These are phyloP conservation scores for Cutaneotrichosporon mucoides DNA, from an alignment of 1,284 basidiomycete species.

Conservation along the genomic window DNA sequence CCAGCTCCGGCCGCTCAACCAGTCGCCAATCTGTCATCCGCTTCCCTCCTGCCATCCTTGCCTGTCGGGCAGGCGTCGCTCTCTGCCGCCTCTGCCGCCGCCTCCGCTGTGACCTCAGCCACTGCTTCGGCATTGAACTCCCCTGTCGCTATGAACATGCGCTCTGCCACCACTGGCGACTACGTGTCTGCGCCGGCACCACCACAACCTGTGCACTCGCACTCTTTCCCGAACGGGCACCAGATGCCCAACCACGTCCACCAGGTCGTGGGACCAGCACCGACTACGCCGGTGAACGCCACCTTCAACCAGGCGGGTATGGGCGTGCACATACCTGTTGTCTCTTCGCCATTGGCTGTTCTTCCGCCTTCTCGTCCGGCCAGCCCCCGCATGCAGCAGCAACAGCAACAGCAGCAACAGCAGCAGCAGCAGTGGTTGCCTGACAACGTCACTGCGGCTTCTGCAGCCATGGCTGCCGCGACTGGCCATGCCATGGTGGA, in stretches of 20 bases:
- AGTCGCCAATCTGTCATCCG: not conserved
- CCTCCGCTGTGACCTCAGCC: not conserved
- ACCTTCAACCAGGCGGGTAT: constrained; percentile 27
- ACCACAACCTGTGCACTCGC: constrained; percentile 33
- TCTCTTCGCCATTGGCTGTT: constrained; percentile 41
- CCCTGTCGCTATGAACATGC: constrained; percentile 11
- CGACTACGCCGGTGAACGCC: constrained; percentile 28
- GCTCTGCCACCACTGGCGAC: constrained; percentile 3
- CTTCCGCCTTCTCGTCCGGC: constrained; percentile 37
- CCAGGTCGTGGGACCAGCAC: constrained; percentile 3
- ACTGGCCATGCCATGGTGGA: not conserved
- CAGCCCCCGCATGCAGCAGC: constrained; percentile 20
- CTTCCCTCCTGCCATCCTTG: constrained; percentile 29
- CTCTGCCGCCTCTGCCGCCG: not conserved
- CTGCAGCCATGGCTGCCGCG: constrained; percentile 12
- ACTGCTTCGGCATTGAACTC: constrained; percentile 3
- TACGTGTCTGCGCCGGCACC: constrained; percentile 3
- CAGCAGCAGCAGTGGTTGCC: constrained; percentile 10
- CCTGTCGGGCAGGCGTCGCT: constrained; percentile 23
- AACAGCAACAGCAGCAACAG: no score
- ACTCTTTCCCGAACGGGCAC: constrained; percentile 48
- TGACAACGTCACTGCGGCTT: constrained; percentile 10
- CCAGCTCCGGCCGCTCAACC: not conserved
- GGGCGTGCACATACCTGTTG: constrained; percentile 33
- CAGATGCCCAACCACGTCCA: constrained; percentile 42